Evolutionary conservation across 768 basidiomycete species (phyloP).

Genomic region (Dacryopinax spathularia): DNA sequence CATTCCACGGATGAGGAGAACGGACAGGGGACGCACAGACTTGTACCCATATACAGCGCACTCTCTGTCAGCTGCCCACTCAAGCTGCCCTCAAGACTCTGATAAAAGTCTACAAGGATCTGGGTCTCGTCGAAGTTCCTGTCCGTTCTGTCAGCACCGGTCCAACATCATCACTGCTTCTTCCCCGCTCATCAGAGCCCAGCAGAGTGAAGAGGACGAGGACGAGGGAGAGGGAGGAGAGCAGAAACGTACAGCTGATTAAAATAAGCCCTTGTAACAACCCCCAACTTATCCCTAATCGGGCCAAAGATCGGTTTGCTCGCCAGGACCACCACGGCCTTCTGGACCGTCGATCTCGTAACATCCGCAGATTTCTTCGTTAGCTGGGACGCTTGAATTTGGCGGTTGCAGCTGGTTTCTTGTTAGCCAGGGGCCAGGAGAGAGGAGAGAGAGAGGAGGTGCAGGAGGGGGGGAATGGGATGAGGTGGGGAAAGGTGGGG

Average conservation of each 20-base stretch:
- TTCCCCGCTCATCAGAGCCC: no score
- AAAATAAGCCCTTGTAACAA: slow-evolving; percentile 85
- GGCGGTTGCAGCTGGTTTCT: slow-evolving; percentile 69
- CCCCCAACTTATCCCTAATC: slow-evolving; percentile 89
- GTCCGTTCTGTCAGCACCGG: no score
- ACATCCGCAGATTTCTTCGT: slow-evolving; percentile 65
- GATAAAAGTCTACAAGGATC: slow-evolving; percentile 79
- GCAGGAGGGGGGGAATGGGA: background rate
- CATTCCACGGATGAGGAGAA: background rate
- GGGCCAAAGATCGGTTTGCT: slow-evolving; percentile 86
- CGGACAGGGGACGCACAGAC: slow-evolving; percentile 35
- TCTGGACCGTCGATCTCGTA: slow-evolving; percentile 91
- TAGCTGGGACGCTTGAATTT: slow-evolving; percentile 65
- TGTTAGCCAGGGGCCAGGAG: background rate
- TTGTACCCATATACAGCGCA: slow-evolving; percentile 91
- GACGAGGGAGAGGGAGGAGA: background rate
- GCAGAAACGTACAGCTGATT: slow-evolving; percentile 46
- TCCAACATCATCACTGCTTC: background rate
- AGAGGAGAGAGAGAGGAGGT: slow-evolving; percentile 1
- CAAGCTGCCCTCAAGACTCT: slow-evolving; percentile 59
- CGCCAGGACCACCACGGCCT: slow-evolving; percentile 89
- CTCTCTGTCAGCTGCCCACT: slow-evolving; percentile 78
- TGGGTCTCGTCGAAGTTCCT: slow-evolving; percentile 78
- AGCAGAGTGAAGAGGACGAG: background rate
- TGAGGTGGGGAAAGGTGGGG: background rate